Percentiles rank a stretch among this genome's conserved stretches.
Conservation (phyloP, 805 yeast species). For the Ogataea sp. region DNA sequence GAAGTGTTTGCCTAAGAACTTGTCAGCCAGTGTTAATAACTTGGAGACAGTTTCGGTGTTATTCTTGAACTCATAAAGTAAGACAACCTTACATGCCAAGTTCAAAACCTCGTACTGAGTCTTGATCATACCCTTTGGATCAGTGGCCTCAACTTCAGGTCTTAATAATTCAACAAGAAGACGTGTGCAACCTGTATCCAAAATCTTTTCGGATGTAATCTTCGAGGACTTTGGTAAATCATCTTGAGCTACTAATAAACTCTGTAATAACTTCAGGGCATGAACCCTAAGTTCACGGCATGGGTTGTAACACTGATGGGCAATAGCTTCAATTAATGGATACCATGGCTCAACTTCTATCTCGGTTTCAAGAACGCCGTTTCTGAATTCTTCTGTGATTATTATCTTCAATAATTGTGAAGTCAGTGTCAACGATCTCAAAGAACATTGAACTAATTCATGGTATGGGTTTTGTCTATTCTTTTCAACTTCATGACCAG, state of each 20-base stretch:
- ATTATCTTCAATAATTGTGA: conserved; percentile 36
- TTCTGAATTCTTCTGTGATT: conserved; percentile 21
- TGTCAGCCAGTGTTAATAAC: conserved; percentile 18
- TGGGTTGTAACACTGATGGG: conserved; percentile 86
- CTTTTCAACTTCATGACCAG: conserved; percentile 35
- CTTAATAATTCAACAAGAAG: conserved; percentile 57
- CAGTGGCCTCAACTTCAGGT: conserved; percentile 56
- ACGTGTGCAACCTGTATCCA: conserved; percentile 72
- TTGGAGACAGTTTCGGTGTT: conserved; percentile 12
- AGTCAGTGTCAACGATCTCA: conserved; percentile 56
- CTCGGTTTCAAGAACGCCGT: conserved; percentile 22
- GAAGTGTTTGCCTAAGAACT: conserved; percentile 15
- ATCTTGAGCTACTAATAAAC: conserved; percentile 32
- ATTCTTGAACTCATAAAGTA: conserved; percentile 20
- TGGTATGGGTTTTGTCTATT: conserved; percentile 37
- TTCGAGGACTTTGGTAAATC: conserved; percentile 24
- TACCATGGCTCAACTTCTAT: conserved; percentile 28
- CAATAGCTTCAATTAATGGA: conserved; percentile 72
- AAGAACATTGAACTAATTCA: conserved; percentile 48
- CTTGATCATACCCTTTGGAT: conserved; percentile 50
- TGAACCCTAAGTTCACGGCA: conserved; percentile 65
- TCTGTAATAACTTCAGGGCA: conserved; percentile 57
- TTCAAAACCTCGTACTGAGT: conserved; percentile 64
- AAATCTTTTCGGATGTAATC: conserved; percentile 43
- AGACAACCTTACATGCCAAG: conserved; percentile 50